These are phyloP conservation scores for Pecoramyces ruminantium DNA, from an alignment of 192 early-diverging fungal genomes.

Conservation along the genomic window DNA sequence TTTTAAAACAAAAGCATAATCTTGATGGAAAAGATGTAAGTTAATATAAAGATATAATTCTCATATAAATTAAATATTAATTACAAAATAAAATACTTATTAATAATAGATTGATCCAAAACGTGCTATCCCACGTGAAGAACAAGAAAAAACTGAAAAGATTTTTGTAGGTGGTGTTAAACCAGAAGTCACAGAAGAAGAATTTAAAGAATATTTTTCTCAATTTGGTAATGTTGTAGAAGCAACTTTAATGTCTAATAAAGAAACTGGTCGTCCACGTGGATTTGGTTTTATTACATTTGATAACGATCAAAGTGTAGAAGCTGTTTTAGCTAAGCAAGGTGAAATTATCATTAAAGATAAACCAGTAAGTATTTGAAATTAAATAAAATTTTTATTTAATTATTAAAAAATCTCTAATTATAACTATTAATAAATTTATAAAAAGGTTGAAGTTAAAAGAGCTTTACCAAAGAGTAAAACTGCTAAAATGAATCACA, in stretches of 20 bases:
- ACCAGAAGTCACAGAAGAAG: constrained; percentile 68
- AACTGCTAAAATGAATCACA: constrained; percentile 3
- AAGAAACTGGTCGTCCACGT: constrained; percentile 64
- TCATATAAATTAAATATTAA: not conserved
- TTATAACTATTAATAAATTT: too few relatives aligned
- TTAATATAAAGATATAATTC: too few relatives aligned
- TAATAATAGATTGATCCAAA: constrained; percentile 54
- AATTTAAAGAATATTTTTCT: constrained; percentile 68
- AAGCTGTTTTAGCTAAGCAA: constrained; percentile 51
- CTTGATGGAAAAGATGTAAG: constrained; percentile 62
- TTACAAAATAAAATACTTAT: not conserved
- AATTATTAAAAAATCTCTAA: too few relatives aligned
- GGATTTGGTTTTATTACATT: constrained; percentile 94
- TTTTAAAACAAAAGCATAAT: constrained; percentile 47
- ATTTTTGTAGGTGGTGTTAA: constrained; percentile 85
- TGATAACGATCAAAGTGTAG: constrained; percentile 53
- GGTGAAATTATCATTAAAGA: constrained; percentile 47
- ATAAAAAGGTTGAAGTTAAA: constrained; percentile 45
- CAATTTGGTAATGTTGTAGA: constrained; percentile 73
- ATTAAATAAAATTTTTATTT: too few relatives aligned
- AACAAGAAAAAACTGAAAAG: constrained; percentile 67
- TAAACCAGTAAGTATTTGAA: constrained; percentile 29
- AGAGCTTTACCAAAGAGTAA: constrained; percentile 49
- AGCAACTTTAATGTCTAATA: constrained; percentile 69
- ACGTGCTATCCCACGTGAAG: constrained; percentile 49